These are phyloP conservation scores for Amorphotheca resinae DNA, from an alignment of 495 filamentous ascomycete species.

Conservation along the genomic window DNA sequence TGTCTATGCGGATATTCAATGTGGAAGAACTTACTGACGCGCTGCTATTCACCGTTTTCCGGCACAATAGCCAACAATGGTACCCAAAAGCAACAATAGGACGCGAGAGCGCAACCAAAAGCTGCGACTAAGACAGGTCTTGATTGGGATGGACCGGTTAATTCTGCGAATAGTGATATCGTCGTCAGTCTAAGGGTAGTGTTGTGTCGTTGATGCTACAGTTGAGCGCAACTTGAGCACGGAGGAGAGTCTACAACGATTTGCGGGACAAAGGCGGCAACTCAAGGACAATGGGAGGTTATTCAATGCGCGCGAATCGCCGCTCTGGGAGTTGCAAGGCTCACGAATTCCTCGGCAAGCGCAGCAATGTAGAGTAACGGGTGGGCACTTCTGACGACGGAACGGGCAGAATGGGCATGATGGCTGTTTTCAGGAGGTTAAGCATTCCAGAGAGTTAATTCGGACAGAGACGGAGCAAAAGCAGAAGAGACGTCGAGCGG, in stretches of 20 bases:
- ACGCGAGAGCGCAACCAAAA: constrained; percentile 1
- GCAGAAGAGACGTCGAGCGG: too few species aligned
- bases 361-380: neutral
- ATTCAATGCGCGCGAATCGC: constrained; percentile 11
- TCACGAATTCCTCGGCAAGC: constrained; percentile 9
- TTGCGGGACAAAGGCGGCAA: constrained; percentile 8
- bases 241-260: constrained; percentile 5
- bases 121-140: constrained; percentile 4
- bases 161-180: constrained; percentile 1
- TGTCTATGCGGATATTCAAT: too few species aligned
- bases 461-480: neutral
- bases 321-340: constrained; percentile 7
- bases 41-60: neutral
- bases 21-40: neutral
- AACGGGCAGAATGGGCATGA: neutral
- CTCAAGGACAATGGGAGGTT: constrained; percentile 12
- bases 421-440: neutral
- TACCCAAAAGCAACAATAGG: neutral
- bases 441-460: neutral
- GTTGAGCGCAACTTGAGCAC: constrained; percentile 9
- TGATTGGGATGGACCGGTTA: neutral
- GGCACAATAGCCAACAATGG: neutral
- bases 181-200: neutral
- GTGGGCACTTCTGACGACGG: neutral
- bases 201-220: neutral